These are phyloP conservation scores for Earliella scabrosa DNA, from an alignment of 1,284 basidiomycete genomes.

Conservation along the genomic window DNA sequence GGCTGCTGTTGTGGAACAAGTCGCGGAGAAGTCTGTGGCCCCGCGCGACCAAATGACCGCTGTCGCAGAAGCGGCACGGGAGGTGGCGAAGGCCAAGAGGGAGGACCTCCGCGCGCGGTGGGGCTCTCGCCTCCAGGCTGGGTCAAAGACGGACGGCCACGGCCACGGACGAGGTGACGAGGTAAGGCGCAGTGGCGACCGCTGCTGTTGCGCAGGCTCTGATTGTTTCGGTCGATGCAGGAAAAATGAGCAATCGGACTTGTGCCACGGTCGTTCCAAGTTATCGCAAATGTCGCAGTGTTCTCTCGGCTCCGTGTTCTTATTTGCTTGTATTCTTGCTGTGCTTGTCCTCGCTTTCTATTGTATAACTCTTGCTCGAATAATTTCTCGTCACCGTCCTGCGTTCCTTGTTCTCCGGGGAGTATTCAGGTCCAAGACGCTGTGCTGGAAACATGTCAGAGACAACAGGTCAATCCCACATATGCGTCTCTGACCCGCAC, in stretches of 20 bases:
- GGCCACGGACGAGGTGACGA: too few relatives aligned
- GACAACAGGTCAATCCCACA: too few relatives aligned
- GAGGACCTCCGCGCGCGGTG: constrained; percentile 1
- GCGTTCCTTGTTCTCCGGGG: too few relatives aligned
- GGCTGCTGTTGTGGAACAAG: constrained; percentile 12
- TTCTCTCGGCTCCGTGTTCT: background rate
- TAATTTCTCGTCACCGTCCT: background rate
- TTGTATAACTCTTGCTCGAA: background rate
- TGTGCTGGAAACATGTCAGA: too few relatives aligned
- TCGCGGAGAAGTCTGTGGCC: constrained; percentile 7
- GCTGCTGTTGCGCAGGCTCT: too few relatives aligned
- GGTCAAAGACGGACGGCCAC: too few relatives aligned
- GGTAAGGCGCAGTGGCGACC: too few relatives aligned
- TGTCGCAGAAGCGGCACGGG: background rate
- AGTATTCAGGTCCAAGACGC: too few relatives aligned
- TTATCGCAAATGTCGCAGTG: background rate
- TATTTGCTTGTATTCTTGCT: background rate
- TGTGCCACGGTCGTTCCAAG: too few relatives aligned
- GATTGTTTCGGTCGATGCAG: too few relatives aligned
- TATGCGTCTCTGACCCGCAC: too few relatives aligned
- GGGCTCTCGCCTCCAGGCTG: background rate
- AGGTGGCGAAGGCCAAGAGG: constrained; percentile 1
- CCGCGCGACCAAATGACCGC: constrained; percentile 3
- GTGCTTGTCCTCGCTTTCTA: background rate
- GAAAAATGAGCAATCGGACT: too few relatives aligned